Percentiles rank a stretch among this genome's conserved stretches.
Evolutionary conservation across 495 filamentous ascomycete genomes (phyloP).

Genomic region (Bacidia gigantensis): DNA sequence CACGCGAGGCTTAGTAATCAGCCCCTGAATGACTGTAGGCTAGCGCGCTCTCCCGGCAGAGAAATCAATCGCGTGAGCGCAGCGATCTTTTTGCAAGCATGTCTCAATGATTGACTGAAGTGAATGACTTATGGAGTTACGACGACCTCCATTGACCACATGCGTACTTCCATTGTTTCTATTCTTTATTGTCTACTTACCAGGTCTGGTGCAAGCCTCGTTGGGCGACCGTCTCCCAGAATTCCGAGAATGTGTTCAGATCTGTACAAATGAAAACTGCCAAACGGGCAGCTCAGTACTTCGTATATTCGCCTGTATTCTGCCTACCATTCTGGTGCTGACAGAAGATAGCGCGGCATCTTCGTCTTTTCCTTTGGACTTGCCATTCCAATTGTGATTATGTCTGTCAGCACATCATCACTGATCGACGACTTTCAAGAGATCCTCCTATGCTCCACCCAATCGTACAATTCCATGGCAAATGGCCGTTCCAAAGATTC

Average conservation of each 20-base stretch:
- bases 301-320: conserved; percentile 25
- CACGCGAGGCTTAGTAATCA: too few relatives aligned
- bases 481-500: conserved; percentile 91
- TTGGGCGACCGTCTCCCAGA: conserved; percentile 78
- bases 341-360: conserved; percentile 28
- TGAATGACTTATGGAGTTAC: background rate
- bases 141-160: background rate
- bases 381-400: conserved; percentile 95
- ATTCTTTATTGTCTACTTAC: conserved; percentile 27
- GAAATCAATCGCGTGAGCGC: background rate
- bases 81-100: background rate
- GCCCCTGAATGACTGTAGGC: too few relatives aligned
- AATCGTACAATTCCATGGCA: conserved; percentile 92
- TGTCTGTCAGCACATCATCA: conserved; percentile 91
- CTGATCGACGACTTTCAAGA: conserved; percentile 51
- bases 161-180: background rate
- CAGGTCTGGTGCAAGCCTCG: conserved; percentile 48
- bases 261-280: conserved; percentile 75
- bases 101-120: background rate
- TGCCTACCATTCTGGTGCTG: conserved; percentile 9
- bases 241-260: conserved; percentile 81
- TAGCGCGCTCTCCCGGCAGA: too few relatives aligned
- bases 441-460: conserved; percentile 48
- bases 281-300: conserved; percentile 32
- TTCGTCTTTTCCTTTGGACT: conserved; percentile 41